phyloP scores from a whole-genome alignment of 257 asterid genomes.

The Gynochthodes officinalis region DNA sequence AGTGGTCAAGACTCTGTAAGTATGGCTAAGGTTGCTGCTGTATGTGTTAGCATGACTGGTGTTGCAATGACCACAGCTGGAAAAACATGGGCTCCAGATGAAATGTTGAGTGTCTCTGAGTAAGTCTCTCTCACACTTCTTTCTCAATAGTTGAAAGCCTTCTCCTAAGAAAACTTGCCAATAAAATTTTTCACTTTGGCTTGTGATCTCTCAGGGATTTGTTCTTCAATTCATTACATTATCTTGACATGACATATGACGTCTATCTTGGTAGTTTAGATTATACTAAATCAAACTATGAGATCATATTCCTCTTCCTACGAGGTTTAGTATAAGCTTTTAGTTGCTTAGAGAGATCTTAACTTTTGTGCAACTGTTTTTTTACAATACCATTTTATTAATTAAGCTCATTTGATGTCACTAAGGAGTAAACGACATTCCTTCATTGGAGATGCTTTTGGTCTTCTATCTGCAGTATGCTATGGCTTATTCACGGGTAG shows the following conservation, averaged over 20 bases:
- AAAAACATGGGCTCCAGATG: constrained; percentile 78
- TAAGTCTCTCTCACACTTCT: constrained; percentile 33
- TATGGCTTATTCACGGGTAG: constrained; percentile 78
- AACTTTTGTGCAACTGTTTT: not conserved
- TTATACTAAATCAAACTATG: too few relatives aligned
- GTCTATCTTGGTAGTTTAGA: not conserved
- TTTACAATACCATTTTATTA: not conserved
- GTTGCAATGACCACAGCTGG: constrained; percentile 78
- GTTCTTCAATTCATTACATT: not conserved
- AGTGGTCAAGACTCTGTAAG: constrained; percentile 58
- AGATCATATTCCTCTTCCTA: not conserved
- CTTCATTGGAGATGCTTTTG: constrained; percentile 60
- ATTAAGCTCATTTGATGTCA: not conserved
- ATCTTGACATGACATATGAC: not conserved
- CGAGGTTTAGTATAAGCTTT: not conserved
- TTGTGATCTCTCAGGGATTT: not conserved
- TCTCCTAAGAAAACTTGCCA: not conserved
- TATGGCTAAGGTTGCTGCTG: constrained; percentile 53
- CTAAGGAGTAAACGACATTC: constrained; percentile 47
- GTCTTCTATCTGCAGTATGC: constrained; percentile 65
- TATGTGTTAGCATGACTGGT: constrained; percentile 63
- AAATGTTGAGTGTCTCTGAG: constrained; percentile 47
- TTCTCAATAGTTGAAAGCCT: not conserved
- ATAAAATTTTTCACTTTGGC: not conserved
- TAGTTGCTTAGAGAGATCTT: not conserved